These are phyloP conservation scores for Fusarium avenaceum DNA, from an alignment of 2,329 filamentous ascomycete species.

Conservation along the genomic window DNA sequence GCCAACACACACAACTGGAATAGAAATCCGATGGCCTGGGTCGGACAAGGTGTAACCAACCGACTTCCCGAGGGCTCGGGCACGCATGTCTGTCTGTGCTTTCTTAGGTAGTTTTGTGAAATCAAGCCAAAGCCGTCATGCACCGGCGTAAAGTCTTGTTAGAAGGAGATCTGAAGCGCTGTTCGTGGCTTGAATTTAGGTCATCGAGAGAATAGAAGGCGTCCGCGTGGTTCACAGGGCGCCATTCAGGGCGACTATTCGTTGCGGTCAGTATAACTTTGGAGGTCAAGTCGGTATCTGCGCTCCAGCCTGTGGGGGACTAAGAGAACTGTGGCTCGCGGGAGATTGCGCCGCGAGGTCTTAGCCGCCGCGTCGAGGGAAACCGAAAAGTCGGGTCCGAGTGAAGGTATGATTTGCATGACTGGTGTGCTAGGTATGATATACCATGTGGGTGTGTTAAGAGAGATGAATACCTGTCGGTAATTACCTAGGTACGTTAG, in stretches of 20 bases:
- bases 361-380: slow-evolving; percentile 24
- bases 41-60: slow-evolving; percentile 39
- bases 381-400: slow-evolving; percentile 12
- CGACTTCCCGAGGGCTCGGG: slow-evolving; percentile 43
- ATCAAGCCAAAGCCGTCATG: slow-evolving; percentile 3
- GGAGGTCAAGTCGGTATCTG: background rate
- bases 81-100: slow-evolving; percentile 30
- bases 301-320: background rate
- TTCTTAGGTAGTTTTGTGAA: background rate
- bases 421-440: background rate
- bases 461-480: slow-evolving; percentile 4
- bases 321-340: slow-evolving; percentile 1
- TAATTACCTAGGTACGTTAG: background rate
- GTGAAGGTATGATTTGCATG: slow-evolving; percentile 3
- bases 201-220: slow-evolving; percentile 1
- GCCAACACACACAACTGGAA: slow-evolving; percentile 33
- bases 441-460: background rate
- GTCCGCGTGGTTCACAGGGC: background rate
- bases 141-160: background rate
- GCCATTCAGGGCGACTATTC: background rate
- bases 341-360: slow-evolving; percentile 23
- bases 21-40: slow-evolving; percentile 47
- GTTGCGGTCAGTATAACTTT: background rate
- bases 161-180: background rate
- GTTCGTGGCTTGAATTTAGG: background rate